Conservation (phyloP, 352 stramenopile species). For the Pythium volutum region DNA sequence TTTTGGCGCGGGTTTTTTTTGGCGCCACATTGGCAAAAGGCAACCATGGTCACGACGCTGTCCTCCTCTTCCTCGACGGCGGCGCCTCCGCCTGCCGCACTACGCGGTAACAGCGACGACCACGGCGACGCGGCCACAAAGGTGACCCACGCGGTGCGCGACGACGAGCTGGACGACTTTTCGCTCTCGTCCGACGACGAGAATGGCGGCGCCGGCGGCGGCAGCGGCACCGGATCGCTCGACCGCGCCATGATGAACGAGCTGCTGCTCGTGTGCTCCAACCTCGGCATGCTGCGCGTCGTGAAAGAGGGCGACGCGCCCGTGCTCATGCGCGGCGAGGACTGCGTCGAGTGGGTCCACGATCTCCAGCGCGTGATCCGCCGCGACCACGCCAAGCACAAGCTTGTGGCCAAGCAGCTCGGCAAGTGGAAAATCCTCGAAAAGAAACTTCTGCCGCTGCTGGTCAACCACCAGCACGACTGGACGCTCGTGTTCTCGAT, state of each 20-base stretch:
- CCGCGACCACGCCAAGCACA: constrained; percentile 78
- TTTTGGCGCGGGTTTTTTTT: constrained; percentile 20
- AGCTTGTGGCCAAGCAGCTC: constrained; percentile 79
- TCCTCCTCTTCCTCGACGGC: background rate
- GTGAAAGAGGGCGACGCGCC: constrained; percentile 47
- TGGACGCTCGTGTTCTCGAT: constrained; percentile 87
- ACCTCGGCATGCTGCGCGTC: constrained; percentile 77
- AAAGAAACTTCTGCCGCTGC: constrained; percentile 82
- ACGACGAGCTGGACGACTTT: constrained; percentile 63
- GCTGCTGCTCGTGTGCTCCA: constrained; percentile 85
- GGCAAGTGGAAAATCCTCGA: constrained; percentile 87
- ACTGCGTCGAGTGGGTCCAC: constrained; percentile 84
- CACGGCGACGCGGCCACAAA: constrained; percentile 18
- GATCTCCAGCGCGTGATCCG: constrained; percentile 83
- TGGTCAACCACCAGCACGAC: constrained; percentile 87
- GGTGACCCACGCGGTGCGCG: constrained; percentile 16
- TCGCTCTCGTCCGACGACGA: constrained; percentile 50
- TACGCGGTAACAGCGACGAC: too few relatives aligned
- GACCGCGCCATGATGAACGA: constrained; percentile 86
- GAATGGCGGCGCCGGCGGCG: too few relatives aligned
- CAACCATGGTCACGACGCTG: background rate
- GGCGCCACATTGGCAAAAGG: constrained; percentile 17
- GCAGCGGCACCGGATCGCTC: constrained; percentile 32
- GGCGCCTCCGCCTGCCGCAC: background rate
- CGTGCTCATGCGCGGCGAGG: constrained; percentile 77